Percentiles rank a stretch among this genome's conserved stretches.
Conservation (phyloP, 1,284 basidiomycete species). For the Polyporus tsugae region DNA sequence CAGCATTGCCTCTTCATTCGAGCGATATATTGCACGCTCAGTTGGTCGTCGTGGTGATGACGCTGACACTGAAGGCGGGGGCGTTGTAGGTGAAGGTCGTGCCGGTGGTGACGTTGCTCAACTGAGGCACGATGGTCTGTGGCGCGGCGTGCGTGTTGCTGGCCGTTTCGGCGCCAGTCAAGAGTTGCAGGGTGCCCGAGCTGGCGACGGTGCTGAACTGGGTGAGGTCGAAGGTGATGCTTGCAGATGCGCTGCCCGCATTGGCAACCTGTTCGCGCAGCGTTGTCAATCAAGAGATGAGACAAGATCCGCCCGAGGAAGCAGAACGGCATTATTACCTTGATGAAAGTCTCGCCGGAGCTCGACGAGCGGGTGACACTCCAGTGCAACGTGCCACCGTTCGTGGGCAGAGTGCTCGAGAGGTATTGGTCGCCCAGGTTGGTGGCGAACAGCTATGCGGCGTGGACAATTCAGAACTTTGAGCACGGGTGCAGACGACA, state of each 20-base stretch:
- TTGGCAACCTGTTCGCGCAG: constrained; percentile 57
- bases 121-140: constrained; percentile 54
- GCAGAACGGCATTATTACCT: constrained; percentile 46
- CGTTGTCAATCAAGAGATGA: neutral
- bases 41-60: constrained; percentile 50
- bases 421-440: constrained; percentile 70
- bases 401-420: constrained; percentile 64
- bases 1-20: neutral
- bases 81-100: constrained; percentile 64
- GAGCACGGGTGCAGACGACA: neutral
- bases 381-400: constrained; percentile 63
- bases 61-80: constrained; percentile 65
- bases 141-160: constrained; percentile 65
- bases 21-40: constrained; percentile 17
- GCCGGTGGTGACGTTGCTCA: constrained; percentile 52
- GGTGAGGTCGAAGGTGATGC: constrained; percentile 56
- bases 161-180: constrained; percentile 55
- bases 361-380: constrained; percentile 60
- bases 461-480: neutral
- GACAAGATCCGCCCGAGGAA: neutral
- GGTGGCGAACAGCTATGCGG: constrained; percentile 62
- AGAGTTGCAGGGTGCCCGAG: constrained; percentile 52
- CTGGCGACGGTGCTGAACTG: constrained; percentile 59
- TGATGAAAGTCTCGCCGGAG: constrained; percentile 58
- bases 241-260: constrained; percentile 48